A percentile compares a stretch with the other conserved stretches of the same genome.
Evolutionary conservation across 2,329 filamentous ascomycete genomes (phyloP).

Genomic region (Calonectria honghensis): DNA sequence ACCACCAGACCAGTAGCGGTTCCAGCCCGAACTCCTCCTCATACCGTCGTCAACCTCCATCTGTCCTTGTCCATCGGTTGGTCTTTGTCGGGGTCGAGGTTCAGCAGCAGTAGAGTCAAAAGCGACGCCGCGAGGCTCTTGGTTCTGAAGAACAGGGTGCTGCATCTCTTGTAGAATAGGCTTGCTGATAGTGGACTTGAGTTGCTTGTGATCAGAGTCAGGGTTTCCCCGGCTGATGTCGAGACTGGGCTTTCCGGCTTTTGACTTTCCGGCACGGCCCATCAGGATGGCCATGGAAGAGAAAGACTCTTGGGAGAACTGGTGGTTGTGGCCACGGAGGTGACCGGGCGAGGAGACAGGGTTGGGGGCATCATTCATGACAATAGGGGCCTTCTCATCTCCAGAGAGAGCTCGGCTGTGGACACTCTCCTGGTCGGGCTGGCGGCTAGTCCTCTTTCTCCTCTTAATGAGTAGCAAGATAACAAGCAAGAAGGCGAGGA

Average conservation of each 20-base stretch:
- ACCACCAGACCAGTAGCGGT: slow-evolving; percentile 85
- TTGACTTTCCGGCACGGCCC: slow-evolving; percentile 74
- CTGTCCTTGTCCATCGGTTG: slow-evolving; percentile 56
- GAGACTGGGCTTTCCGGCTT: slow-evolving; percentile 72
- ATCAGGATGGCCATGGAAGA: slow-evolving; percentile 80
- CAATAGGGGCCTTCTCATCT: slow-evolving; percentile 76
- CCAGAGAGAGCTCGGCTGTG: slow-evolving; percentile 65
- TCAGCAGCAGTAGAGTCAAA: slow-evolving; percentile 59
- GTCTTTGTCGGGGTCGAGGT: slow-evolving; percentile 61
- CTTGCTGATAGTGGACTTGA: slow-evolving; percentile 78
- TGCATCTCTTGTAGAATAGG: slow-evolving; percentile 71
- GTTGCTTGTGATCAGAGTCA: slow-evolving; percentile 76
- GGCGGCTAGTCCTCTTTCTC: slow-evolving; percentile 67
- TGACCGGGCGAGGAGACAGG: slow-evolving; percentile 59
- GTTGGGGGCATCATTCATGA: slow-evolving; percentile 66
- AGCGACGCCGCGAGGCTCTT: slow-evolving; percentile 65
- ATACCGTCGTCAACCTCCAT: slow-evolving; percentile 64
- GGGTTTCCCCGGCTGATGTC: slow-evolving; percentile 69
- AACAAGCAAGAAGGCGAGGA: slow-evolving; percentile 81
- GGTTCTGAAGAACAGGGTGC: slow-evolving; percentile 58
- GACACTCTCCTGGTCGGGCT: slow-evolving; percentile 66
- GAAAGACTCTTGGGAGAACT: slow-evolving; percentile 74
- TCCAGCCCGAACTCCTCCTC: slow-evolving; percentile 83
- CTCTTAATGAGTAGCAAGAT: slow-evolving; percentile 77
- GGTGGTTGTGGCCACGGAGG: slow-evolving; percentile 71